Percentiles rank a stretch among this genome's conserved stretches.
Conservation (phyloP, 179 eudicot genomes). For the Vitellaria paradoxa region DNA sequence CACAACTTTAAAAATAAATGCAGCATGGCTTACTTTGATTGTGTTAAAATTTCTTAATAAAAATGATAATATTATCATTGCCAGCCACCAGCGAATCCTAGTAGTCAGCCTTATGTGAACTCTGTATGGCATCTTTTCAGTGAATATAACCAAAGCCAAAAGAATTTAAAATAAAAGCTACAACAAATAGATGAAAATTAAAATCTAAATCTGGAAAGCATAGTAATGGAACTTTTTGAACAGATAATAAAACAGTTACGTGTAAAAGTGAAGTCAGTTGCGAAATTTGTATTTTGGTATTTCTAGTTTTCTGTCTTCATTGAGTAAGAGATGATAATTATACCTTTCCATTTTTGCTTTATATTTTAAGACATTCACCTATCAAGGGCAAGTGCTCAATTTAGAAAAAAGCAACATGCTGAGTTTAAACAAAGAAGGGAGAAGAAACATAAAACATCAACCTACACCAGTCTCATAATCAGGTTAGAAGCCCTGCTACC, state of each 20-base stretch:
- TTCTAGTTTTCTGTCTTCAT: no score
- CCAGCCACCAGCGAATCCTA: background rate
- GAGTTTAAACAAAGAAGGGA: background rate
- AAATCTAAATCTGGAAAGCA: background rate
- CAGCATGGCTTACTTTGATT: no score
- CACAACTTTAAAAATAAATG: background rate
- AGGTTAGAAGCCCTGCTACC: background rate
- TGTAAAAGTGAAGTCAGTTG: no score
- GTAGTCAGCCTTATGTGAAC: background rate
- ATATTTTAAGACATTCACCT: background rate
- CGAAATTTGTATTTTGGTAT: no score
- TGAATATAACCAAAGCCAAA: background rate
- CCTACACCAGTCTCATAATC: conserved; percentile 1
- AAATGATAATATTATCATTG: background rate
- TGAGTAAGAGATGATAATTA: no score
- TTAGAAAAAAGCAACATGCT: background rate
- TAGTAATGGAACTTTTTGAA: background rate
- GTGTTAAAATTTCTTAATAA: background rate
- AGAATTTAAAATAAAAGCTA: no score
- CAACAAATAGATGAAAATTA: background rate
- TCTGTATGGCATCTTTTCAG: background rate
- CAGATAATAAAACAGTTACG: background rate
- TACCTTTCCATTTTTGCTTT: background rate
- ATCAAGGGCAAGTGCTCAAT: background rate
- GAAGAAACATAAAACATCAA: background rate